Base-by-base conservation (phyloP, 495 filamentous ascomycete species). In the Neurospora sp. region DNA sequence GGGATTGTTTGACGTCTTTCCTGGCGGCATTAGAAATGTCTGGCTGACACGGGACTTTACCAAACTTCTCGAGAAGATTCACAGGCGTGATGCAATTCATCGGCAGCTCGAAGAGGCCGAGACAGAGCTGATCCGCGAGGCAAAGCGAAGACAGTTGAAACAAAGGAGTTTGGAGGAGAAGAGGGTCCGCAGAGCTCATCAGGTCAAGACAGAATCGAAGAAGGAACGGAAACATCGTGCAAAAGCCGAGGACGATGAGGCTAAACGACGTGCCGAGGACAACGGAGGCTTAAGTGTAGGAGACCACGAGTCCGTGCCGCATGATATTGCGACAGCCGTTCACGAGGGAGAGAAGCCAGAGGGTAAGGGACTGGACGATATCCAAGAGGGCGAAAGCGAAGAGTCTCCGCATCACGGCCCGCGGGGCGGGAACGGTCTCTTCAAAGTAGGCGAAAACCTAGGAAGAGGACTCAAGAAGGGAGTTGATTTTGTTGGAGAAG, bases 1-100 rank as follows among this genome's bases (percentile, higher is more conserved):
- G 53, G 89, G 88, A 0, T 84, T 99, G n/a, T 99, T 96, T 76
- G 96, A 99, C 80, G 94, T 98, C 8, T 99, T 97, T 77, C 96
- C 96, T 3, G 96, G 96, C 53, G 96, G 96, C 68, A 90, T 99
- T 79, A 89, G 94, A 70, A 98, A 98, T 79, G 94, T 98, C 41
- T 99, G 94, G 93, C 91, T 98, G 74, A 98, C 97, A 70, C 90
- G 96, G 31, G 93, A 98, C 77, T 95, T 91, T 72, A 93, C 96
- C 70, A 89, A 92, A 37, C 87, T 99, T 14, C 86, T 92, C 70
- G 91, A 94, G 71, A 99, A 99, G 78, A 92, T 98, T 53, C 88
- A 92, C 74, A 83, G 86, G 76, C 88, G 96, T 27, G 88, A 94
- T 72, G 80, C 86, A 22, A 79, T 96, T n/a, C 93, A 94, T 22